Evolutionary conservation across 2,329 filamentous ascomycete species (phyloP).

Genomic region (Colletotrichum phormii): DNA sequence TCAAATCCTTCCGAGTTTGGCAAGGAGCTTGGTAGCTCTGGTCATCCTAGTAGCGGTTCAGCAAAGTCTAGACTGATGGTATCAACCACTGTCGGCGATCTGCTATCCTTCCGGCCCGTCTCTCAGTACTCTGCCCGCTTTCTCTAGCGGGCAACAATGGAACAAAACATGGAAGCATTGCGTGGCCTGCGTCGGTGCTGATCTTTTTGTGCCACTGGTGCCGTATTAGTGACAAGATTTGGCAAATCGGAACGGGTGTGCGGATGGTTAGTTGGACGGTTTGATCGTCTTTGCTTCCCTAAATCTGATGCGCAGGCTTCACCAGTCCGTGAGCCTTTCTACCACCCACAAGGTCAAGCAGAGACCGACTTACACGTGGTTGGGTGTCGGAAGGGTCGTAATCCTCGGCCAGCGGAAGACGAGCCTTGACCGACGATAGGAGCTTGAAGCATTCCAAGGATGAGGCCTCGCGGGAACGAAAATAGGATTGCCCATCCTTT

Average conservation of each 20-base stretch:
- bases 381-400: conserved; percentile 5
- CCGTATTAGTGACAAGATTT: conserved; percentile 15
- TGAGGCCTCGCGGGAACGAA: conserved; percentile 8
- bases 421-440: conserved; percentile 1
- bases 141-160: background rate
- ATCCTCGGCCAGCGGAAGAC: conserved; percentile 13
- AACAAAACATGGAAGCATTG: conserved; percentile 22
- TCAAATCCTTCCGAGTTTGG: conserved; percentile 9
- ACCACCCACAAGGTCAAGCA: background rate
- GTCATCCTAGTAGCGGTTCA: background rate
- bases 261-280: conserved; percentile 2
- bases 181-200: conserved; percentile 29
- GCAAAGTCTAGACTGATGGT: conserved; percentile 10
- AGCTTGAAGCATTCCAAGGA: background rate
- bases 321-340: conserved; percentile 1
- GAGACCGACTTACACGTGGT: conserved; percentile 10
- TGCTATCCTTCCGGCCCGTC: background rate
- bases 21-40: conserved; percentile 8
- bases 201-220: conserved; percentile 21
- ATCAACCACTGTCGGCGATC: background rate
- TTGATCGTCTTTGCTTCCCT: conserved; percentile 16
- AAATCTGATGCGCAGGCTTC: background rate
- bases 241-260: conserved; percentile 16
- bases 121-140: background rate
- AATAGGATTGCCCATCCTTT: conserved; percentile 15